Evolutionary conservation across 2,329 filamentous ascomycete species (phyloP), one percentile per base, ranked within the genome.

Genomic region (Zymoseptoria brevis): DNA sequence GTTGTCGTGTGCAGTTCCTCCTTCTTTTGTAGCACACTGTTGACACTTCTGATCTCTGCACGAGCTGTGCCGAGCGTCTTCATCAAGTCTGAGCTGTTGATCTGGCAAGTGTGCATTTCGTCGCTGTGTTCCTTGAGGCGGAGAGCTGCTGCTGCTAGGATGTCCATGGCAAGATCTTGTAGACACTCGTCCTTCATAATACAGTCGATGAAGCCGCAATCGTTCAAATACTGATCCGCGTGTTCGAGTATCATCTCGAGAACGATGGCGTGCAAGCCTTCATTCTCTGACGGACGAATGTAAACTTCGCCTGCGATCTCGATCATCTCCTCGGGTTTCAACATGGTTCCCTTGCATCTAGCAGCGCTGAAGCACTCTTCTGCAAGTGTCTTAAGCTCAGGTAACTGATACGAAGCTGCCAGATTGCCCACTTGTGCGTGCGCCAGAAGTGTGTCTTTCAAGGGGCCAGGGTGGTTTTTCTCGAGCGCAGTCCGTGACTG

Each of bases 341-440:
- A 9, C 30, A 35, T 9, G n/a, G 13, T 6, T 5, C 11, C 35
- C 11, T 41, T 16, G 13, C 16, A 13, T 41, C 35, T 41, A 1
- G 35, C 35, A 6, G 9, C 9, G n/a, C 11, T 13, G 35, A 41
- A 41, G 11, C 16, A 3, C 9, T 41, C 11, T 16, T 41, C 13
- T 3, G 35, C 35, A 16, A 41, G 9, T 1, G 13, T 22, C 35
- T 56, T 53, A n/a, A 66, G 60, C 1, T 29, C 29, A 1, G 51
- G 19, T 3, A 66, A 16, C 11, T 63, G 49, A 59, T 62, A 66
- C 19, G 56, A 35, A 3, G 53, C 50, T 5, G 55, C 64, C 11
- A 62, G 50, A 8, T 53, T 60, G 52, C 61, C 56, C 8, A 61
- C 57, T 13, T 57, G 19, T 13, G 61, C 53, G 24, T 66, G 62